Conservation (phyloP, 2,329 filamentous ascomycete species). For the Cordyceps tenuipes region DNA sequence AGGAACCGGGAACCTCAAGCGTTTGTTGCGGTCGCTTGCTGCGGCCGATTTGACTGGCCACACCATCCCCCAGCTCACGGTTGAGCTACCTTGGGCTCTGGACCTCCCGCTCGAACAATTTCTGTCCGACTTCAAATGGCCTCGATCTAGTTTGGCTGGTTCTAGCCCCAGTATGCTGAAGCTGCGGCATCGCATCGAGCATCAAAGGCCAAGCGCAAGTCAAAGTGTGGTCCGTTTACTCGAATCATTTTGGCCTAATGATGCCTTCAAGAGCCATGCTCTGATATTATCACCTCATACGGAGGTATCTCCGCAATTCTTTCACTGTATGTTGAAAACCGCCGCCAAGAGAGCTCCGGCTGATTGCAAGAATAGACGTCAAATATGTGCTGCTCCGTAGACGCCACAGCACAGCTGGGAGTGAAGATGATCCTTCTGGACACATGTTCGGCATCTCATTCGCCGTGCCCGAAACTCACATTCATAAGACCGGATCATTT, state of each 20-base stretch:
- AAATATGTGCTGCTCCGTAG: conserved; percentile 73
- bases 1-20: conserved; percentile 65
- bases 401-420: conserved; percentile 52
- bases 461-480: conserved; percentile 56
- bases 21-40: conserved; percentile 68
- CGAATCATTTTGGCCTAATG: conserved; percentile 78
- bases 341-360: neutral
- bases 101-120: conserved; percentile 58
- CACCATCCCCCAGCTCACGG: conserved; percentile 63
- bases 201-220: conserved; percentile 50
- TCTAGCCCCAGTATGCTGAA: conserved; percentile 49
- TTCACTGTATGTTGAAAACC: conserved; percentile 51
- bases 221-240: conserved; percentile 69
- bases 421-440: conserved; percentile 36
- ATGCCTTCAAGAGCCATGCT: conserved; percentile 59
- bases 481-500: conserved; percentile 54
- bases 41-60: conserved; percentile 68
- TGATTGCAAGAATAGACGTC: conserved; percentile 43
- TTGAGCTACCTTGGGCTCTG: conserved; percentile 69
- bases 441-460: conserved; percentile 72
- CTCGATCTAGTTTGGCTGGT: conserved; percentile 35
- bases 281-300: conserved; percentile 76
- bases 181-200: conserved; percentile 65
- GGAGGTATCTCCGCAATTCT: conserved; percentile 74
- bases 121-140: conserved; percentile 60